Evolutionary conservation across 116 monocot genomes (phyloP).

Genomic region (Papilionanthe hybrid): DNA sequence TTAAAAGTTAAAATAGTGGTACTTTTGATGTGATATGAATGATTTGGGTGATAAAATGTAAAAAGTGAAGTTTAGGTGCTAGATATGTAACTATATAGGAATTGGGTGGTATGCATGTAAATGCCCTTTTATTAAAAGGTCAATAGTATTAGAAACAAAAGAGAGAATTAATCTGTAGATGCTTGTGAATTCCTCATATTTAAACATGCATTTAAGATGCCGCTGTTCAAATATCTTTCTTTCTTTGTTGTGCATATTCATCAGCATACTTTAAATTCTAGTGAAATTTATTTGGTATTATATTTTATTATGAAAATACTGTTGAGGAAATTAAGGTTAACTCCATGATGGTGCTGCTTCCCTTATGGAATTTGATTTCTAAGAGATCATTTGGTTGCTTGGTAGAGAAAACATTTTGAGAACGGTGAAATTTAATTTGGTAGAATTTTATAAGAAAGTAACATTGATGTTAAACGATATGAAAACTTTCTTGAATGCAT

Average conservation of each 20-base stretch:
- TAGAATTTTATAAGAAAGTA: not conserved
- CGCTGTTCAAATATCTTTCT: not conserved
- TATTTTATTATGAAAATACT: not conserved
- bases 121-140: too few species aligned
- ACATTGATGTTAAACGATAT: not conserved
- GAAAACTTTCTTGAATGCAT: not conserved
- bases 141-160: not conserved
- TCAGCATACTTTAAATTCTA: not conserved
- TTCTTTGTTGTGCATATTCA: not conserved
- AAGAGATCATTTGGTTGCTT: not conserved
- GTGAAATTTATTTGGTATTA: not conserved
- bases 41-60: too few species aligned
- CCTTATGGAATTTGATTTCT: not conserved
- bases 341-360: not conserved
- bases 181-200: not conserved
- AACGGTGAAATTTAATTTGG: not conserved
- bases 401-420: not conserved
- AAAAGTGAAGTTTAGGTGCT: too few species aligned
- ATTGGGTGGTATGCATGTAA: too few species aligned
- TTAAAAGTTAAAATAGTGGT: too few species aligned
- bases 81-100: too few species aligned
- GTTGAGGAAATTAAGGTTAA: not conserved
- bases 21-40: too few species aligned
- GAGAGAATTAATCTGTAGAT: not conserved
- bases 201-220: not conserved